Evolutionary conservation across 306 rosid genomes (phyloP).

Genomic region (Cucumis hystrix): DNA sequence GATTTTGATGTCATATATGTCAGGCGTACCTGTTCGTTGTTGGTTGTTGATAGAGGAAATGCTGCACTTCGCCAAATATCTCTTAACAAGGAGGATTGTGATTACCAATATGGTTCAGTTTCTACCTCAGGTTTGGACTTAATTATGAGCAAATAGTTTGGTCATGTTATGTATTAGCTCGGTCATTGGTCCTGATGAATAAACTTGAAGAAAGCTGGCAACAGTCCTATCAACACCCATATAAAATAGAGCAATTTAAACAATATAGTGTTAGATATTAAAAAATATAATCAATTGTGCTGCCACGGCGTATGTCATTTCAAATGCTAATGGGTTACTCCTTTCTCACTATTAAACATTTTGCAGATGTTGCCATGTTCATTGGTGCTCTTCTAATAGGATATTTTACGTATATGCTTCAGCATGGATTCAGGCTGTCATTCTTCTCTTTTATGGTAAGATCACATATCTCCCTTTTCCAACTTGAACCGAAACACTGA

Average conservation of each 20-base stretch:
- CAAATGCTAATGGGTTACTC: neutral
- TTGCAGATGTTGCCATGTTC: conserved; percentile 80
- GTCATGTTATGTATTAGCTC: neutral
- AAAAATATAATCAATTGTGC: neutral
- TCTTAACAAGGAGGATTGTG: conserved; percentile 81
- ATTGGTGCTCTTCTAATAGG: conserved; percentile 76
- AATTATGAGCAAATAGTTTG: neutral
- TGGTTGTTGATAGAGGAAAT: conserved; percentile 95
- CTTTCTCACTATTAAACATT: conserved; percentile 5
- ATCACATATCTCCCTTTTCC: neutral
- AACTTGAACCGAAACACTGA: neutral
- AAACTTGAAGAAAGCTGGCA: neutral
- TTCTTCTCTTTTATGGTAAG: conserved; percentile 43
- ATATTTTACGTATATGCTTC: conserved; percentile 79
- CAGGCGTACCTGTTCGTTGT: conserved; percentile 74
- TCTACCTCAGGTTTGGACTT: conserved; percentile 59
- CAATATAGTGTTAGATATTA: neutral
- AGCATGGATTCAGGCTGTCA: conserved; percentile 73
- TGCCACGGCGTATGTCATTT: neutral
- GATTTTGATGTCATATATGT: conserved; percentile 87
- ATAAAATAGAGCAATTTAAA: neutral
- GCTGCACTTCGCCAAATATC: conserved; percentile 91
- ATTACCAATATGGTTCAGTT: conserved; percentile 62
- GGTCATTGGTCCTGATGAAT: neutral
- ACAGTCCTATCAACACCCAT: neutral